Evolutionary conservation across 441 rosid genomes (phyloP).

Genomic region (Adansonia madagascariensis): DNA sequence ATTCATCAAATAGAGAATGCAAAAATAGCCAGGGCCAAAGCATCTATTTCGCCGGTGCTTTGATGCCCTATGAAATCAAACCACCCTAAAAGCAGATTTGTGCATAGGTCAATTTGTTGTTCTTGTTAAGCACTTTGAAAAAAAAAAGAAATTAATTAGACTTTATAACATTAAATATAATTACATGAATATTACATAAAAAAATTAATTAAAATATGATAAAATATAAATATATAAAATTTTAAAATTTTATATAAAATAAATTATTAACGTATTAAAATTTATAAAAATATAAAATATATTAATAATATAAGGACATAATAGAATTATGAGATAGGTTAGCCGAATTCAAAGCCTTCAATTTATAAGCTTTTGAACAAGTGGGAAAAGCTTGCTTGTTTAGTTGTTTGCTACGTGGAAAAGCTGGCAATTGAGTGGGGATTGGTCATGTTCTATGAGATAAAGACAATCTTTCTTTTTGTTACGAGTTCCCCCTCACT

Average conservation of each 20-base stretch:
- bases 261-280: no score
- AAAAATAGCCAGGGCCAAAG: neutral
- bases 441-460: constrained; percentile 3
- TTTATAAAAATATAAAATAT: no score
- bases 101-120: neutral
- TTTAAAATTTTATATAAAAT: no score
- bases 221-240: no score
- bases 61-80: neutral
- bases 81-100: neutral
- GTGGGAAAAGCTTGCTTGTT: constrained; percentile 5
- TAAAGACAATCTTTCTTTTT: neutral
- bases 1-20: neutral
- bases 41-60: neutral
- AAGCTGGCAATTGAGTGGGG: constrained; percentile 18
- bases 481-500: neutral
- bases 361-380: neutral
- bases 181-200: no score
- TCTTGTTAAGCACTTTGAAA: neutral
- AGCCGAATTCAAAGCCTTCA: neutral
- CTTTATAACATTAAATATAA: no score
- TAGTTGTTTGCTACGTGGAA: neutral
- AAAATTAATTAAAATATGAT: no score
- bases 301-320: no score
- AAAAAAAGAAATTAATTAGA: no score
- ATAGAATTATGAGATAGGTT: no score